A percentile compares a stretch with the other conserved stretches of the same genome.
These are phyloP conservation scores for Gliomastix tumulicola DNA, from an alignment of 2,329 filamentous ascomycete genomes.

Conservation along the genomic window DNA sequence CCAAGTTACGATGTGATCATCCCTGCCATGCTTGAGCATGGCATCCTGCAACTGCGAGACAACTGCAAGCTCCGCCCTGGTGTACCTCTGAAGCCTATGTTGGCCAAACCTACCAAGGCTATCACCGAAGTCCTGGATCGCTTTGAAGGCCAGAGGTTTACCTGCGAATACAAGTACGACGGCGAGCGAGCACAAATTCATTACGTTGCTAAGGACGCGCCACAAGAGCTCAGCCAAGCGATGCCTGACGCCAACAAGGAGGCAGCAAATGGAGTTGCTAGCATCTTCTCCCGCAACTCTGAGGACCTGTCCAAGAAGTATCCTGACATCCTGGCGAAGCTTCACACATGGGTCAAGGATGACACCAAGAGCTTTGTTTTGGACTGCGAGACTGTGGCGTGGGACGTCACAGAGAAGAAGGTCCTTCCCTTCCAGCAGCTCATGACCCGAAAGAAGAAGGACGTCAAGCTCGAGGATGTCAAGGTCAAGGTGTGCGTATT, in stretches of 20 bases:
- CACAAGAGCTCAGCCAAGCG: slow-evolving; percentile 59
- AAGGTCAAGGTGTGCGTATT: slow-evolving; percentile 97
- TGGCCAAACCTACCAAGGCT: slow-evolving; percentile 96
- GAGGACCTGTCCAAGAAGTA: slow-evolving; percentile 98
- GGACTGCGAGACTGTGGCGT: slow-evolving; percentile 97
- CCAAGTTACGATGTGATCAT: slow-evolving; percentile 95
- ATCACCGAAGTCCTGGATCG: slow-evolving; percentile 96
- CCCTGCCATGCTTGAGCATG: slow-evolving; percentile 79
- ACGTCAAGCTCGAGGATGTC: slow-evolving; percentile 90
- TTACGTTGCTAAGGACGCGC: slow-evolving; percentile 78
- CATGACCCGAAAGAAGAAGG: slow-evolving; percentile 97
- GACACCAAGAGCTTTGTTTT: slow-evolving; percentile 92
- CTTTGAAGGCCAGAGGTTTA: slow-evolving; percentile 92
- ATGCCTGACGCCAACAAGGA: slow-evolving; percentile 57
- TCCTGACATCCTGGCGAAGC: slow-evolving; percentile 84
- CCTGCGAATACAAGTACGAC: slow-evolving; percentile 98
- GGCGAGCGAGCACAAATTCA: slow-evolving; percentile 98
- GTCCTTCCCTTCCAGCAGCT: slow-evolving; percentile 95
- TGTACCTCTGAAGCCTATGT: slow-evolving; percentile 94
- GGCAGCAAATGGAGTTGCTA: slow-evolving; percentile 66
- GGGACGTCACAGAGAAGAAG: slow-evolving; percentile 93
- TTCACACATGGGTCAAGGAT: slow-evolving; percentile 82
- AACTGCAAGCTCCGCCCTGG: slow-evolving; percentile 89
- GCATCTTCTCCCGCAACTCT: slow-evolving; percentile 95
- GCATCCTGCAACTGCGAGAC: slow-evolving; percentile 74